Evolutionary conservation across 352 stramenopile species (phyloP).

Genomic region (Thalassiosira livingstoniorum): DNA sequence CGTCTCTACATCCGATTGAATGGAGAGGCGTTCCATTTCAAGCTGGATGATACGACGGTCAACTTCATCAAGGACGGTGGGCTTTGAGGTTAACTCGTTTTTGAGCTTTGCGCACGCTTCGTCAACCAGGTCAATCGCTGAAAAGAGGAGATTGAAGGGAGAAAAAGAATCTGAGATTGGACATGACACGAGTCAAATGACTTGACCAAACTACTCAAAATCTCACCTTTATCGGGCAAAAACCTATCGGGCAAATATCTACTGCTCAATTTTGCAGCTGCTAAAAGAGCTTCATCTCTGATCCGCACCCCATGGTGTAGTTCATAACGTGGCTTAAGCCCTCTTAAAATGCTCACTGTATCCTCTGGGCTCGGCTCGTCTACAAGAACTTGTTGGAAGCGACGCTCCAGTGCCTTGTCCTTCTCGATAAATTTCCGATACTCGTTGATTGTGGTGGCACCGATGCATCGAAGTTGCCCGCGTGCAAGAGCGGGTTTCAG

Average conservation of each 20-base stretch:
- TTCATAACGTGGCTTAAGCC: constrained; percentile 96
- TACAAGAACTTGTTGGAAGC: constrained; percentile 97
- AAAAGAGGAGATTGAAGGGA: not conserved
- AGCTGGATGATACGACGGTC: constrained; percentile 95
- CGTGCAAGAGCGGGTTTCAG: constrained; percentile 97
- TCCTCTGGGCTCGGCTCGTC: constrained; percentile 94
- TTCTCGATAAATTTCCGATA: constrained; percentile 98
- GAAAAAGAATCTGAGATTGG: not conserved
- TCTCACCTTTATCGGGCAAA: constrained; percentile 91
- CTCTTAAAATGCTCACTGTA: constrained; percentile 95
- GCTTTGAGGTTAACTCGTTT: constrained; percentile 87
- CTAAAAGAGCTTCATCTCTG: constrained; percentile 92
- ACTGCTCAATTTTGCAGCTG: constrained; percentile 91
- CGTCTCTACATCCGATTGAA: constrained; percentile 79
- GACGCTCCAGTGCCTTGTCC: constrained; percentile 94
- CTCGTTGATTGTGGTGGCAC: constrained; percentile 96
- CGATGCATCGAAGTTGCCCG: constrained; percentile 96
- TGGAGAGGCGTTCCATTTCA: constrained; percentile 90
- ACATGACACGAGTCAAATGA: not conserved
- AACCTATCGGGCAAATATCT: constrained; percentile 79
- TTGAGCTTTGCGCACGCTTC: constrained; percentile 92
- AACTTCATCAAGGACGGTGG: constrained; percentile 91
- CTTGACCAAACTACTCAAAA: not conserved
- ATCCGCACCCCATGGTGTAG: constrained; percentile 96
- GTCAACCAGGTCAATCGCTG: constrained; percentile 94